A percentile compares a stretch with the other conserved stretches of the same genome.
Conservation (phyloP, 2,329 filamentous ascomycete genomes). For the Fusarium torreyae region DNA sequence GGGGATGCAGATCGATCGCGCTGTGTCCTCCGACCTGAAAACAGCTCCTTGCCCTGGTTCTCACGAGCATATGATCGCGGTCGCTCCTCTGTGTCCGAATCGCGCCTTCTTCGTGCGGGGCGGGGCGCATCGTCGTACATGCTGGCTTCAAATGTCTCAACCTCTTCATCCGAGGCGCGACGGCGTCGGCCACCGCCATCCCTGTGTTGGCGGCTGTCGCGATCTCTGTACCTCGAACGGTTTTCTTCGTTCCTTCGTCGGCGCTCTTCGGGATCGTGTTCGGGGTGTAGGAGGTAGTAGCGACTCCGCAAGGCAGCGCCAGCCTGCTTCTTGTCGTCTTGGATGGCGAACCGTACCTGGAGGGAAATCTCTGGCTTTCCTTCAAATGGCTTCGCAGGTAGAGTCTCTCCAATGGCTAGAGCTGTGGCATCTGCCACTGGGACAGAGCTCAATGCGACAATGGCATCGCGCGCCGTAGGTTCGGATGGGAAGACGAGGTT, state of each 20-base stretch:
- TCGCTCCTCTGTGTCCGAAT: constrained; percentile 50
- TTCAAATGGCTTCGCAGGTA: constrained; percentile 78
- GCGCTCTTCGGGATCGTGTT: constrained; percentile 85
- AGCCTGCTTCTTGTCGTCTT: constrained; percentile 82
- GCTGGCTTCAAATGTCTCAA: constrained; percentile 77
- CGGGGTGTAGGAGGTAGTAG: constrained; percentile 93
- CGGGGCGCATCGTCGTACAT: constrained; percentile 83
- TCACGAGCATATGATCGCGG: constrained; percentile 51
- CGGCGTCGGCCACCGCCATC: constrained; percentile 60
- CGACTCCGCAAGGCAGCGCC: constrained; percentile 86
- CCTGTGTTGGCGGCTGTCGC: constrained; percentile 58
- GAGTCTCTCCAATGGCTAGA: constrained; percentile 72
- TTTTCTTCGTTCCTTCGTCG: constrained; percentile 70
- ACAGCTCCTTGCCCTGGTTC: constrained; percentile 75
- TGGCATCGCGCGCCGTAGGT: constrained; percentile 66
- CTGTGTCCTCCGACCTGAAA: constrained; percentile 60
- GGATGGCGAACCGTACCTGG: constrained; percentile 80
- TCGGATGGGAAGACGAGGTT: constrained; percentile 83
- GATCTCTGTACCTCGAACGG: constrained; percentile 75
- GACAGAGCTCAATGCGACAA: constrained; percentile 67
- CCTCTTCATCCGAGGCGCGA: constrained; percentile 62
- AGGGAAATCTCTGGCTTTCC: constrained; percentile 79
- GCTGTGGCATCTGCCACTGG: constrained; percentile 68
- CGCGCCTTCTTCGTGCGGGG: constrained; percentile 43
- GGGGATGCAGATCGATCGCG: constrained; percentile 70